phyloP scores from a whole-genome alignment of 2,329 filamentous ascomycete genomes.

The Dryadomyces sulphureus region DNA sequence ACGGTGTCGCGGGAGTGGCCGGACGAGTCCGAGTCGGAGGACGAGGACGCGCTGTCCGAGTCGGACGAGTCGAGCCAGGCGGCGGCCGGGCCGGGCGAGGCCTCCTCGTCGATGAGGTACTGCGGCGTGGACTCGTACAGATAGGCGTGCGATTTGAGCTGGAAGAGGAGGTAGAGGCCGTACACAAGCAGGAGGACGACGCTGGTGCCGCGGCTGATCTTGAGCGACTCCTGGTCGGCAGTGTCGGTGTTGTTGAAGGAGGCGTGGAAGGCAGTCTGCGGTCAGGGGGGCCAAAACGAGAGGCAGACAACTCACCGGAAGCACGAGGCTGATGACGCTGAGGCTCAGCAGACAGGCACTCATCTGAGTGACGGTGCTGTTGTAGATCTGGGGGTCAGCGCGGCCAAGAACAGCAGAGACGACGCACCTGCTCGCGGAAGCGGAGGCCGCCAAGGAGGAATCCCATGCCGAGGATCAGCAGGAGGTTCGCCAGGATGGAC shows the following conservation, averaged over 20 bases:
- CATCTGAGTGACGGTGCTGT: slow-evolving; percentile 92
- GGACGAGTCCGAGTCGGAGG: slow-evolving; percentile 44
- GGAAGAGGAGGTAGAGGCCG: slow-evolving; percentile 70
- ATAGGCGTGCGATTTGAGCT: slow-evolving; percentile 83
- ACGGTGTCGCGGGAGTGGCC: slow-evolving; percentile 32
- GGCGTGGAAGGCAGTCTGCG: slow-evolving; percentile 74
- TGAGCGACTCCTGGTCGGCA: slow-evolving; percentile 59
- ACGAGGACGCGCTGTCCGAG: slow-evolving; percentile 20
- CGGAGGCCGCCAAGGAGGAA: slow-evolving; percentile 77
- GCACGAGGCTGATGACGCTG: slow-evolving; percentile 74
- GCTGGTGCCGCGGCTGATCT: slow-evolving; percentile 81
- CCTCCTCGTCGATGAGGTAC: slow-evolving; percentile 82
- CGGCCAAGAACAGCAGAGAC: background rate
- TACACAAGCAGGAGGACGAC: slow-evolving; percentile 76
- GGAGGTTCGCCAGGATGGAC: slow-evolving; percentile 75
- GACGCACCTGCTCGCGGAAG: slow-evolving; percentile 63
- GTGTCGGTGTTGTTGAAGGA: slow-evolving; percentile 51
- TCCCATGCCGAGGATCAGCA: slow-evolving; percentile 83
- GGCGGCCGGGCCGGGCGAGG: slow-evolving; percentile 69
- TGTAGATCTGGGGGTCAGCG: slow-evolving; percentile 52
- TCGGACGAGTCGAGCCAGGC: slow-evolving; percentile 62
- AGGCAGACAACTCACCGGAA: slow-evolving; percentile 43
- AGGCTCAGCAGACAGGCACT: slow-evolving; percentile 83
- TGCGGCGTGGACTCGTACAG: slow-evolving; percentile 88
- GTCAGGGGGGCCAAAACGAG: too few relatives aligned